phyloP scores from a whole-genome alignment of 2,329 filamentous ascomycete genomes.

The Fusarium nematophilum region DNA sequence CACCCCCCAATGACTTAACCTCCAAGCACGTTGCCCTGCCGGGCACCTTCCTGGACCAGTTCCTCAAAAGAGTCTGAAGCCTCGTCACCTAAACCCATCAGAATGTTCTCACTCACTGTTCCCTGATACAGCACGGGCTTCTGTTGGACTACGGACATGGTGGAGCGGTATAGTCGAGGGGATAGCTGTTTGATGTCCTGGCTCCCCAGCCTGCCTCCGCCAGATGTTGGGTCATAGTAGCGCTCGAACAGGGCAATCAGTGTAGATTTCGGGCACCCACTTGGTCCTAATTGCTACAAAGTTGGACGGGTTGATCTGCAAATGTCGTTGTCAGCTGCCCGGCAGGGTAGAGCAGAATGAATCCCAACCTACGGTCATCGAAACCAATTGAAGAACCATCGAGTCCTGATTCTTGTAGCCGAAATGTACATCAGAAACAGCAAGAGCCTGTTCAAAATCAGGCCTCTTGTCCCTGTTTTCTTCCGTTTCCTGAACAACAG shows the following conservation, averaged over 20 bases:
- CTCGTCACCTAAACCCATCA: constrained; percentile 52
- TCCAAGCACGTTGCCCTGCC: constrained; percentile 59
- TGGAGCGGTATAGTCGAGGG: constrained; percentile 45
- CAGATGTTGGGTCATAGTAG: constrained; percentile 53
- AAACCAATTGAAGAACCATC: constrained; percentile 16
- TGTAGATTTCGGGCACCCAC: constrained; percentile 70
- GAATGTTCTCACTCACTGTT: constrained; percentile 66
- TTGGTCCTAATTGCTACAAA: constrained; percentile 65
- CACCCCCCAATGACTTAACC: no score
- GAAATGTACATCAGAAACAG: constrained; percentile 24
- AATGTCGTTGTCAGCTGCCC: no score
- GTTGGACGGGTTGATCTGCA: constrained; percentile 43
- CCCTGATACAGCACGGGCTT: constrained; percentile 57
- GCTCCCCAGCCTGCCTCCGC: constrained; percentile 44
- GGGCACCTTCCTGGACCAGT: constrained; percentile 56
- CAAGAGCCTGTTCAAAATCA: constrained; percentile 18
- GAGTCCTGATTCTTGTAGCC: constrained; percentile 15
- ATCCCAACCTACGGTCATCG: not conserved
- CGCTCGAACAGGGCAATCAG: constrained; percentile 63
- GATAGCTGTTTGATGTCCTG: constrained; percentile 41
- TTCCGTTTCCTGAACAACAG: constrained; percentile 50
- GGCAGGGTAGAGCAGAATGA: accelerated
- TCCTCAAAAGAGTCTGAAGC: constrained; percentile 29
- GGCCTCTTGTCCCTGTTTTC: constrained; percentile 47
- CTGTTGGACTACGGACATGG: constrained; percentile 54